phyloP scores from a whole-genome alignment of 2,329 filamentous ascomycete genomes.

The Colletotrichum tropicicola region DNA sequence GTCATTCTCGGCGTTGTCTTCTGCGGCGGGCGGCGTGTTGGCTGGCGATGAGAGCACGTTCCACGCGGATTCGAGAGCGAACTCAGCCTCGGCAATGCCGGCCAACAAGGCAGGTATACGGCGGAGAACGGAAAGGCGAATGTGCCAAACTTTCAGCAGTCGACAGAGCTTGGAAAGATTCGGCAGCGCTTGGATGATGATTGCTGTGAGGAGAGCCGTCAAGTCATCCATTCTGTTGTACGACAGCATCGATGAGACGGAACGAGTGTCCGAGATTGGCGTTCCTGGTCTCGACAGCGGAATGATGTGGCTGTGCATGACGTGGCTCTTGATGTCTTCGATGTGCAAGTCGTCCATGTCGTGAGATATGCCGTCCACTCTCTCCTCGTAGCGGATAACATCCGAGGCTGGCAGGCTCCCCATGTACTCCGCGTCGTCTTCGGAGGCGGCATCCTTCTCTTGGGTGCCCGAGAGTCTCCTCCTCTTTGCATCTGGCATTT shows the following conservation, averaged over 20 bases:
- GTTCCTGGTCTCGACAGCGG: conserved; percentile 62
- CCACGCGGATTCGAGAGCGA: conserved; percentile 74
- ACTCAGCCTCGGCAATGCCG: conserved; percentile 72
- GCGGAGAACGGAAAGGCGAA: conserved; percentile 78
- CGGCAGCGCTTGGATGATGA: conserved; percentile 88
- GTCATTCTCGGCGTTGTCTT: not conserved
- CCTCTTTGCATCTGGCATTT: conserved; percentile 53
- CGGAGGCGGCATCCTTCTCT: conserved; percentile 35
- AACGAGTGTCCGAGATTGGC: conserved; percentile 52
- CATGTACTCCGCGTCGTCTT: conserved; percentile 59
- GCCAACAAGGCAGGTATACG: conserved; percentile 75
- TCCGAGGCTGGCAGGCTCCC: conserved; percentile 75
- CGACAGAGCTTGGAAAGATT: conserved; percentile 78
- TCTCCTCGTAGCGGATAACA: conserved; percentile 74
- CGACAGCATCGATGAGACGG: conserved; percentile 52
- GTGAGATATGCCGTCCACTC: conserved; percentile 77
- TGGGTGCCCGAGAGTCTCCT: conserved; percentile 45
- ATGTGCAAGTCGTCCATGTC: conserved; percentile 77
- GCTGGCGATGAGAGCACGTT: conserved; percentile 57
- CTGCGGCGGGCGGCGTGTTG: not conserved
- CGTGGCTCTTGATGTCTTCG: conserved; percentile 89
- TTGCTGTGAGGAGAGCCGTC: conserved; percentile 88
- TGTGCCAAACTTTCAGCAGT: conserved; percentile 80
- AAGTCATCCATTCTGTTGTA: conserved; percentile 87
- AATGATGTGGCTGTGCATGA: conserved; percentile 82